Base-by-base conservation (phyloP, 83 land plant species). In the Diphasiastrum complanatum region DNA sequence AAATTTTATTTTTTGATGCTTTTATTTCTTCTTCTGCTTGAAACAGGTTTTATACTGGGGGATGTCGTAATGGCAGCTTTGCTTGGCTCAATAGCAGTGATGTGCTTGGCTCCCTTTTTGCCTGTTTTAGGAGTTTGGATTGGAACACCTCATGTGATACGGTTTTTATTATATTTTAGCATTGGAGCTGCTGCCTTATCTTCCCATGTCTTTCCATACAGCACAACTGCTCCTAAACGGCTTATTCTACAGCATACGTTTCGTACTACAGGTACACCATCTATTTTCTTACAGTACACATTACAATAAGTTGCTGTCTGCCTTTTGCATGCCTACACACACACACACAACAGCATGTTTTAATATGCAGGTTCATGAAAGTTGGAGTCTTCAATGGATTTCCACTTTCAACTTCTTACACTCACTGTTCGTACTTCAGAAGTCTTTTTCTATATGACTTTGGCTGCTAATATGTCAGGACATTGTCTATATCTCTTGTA, bases 121-220 rank as follows among this genome's bases (percentile, higher is more conserved):
- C 87, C 91, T 27, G 62, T 83, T 75, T 61, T 72, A 56, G 84
- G 86, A 45, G 71, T 66, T 16, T 82, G 81, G 81, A 61, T 92
- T 60, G 77, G 80, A 23, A 81, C 70, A 30, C 62, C 75, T 48
- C 67, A 70, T 1, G 72, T 86, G 34, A 33, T 92, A 29, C 60
- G 76, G 22, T 74, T 77, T 48, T 73, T 87, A 56, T 43, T 92
- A 45, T 81, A 81, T 47, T n/a, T 83, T 12, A 77, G 65, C 61
- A 70, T 92, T 19, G 45, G 82, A 38, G 75, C 79, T 5, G 65
- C 91, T 59, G 80, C 84, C 34, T n/a, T 81, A 19, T 78, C 95
- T 29, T 83, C 98, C 3, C 95, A 77, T 47, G 71, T 83, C 57
- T 92, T 87, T 67, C 98, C 98, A 29, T 92, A 92, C 61, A 84